Percentiles rank a stretch among this genome's conserved stretches.
phyloP scores from a whole-genome alignment of 768 basidiomycete genomes.

The Suillus subaureus region DNA sequence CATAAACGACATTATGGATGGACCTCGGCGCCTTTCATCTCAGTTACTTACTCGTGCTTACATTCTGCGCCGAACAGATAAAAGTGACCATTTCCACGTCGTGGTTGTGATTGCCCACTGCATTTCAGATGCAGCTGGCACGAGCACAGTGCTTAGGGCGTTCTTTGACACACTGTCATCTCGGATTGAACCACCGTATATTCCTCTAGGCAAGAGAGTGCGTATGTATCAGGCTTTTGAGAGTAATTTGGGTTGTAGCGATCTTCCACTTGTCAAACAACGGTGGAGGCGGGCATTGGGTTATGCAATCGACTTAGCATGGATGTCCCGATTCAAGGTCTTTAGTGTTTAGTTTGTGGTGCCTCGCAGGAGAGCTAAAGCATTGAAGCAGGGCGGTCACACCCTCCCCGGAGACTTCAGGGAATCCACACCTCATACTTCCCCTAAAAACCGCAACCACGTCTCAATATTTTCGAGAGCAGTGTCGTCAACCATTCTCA shows the following conservation, averaged over 20 bases:
- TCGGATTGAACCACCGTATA: constrained; percentile 10
- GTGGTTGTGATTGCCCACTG: constrained; percentile 49
- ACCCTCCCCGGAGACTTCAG: constrained; percentile 47
- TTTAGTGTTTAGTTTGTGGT: neutral
- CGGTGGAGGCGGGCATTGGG: constrained; percentile 52
- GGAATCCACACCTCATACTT: constrained; percentile 36
- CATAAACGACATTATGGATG: constrained; percentile 35
- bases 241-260: constrained; percentile 33
- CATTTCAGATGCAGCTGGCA: constrained; percentile 54
- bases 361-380: constrained; percentile 5
- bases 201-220: constrained; percentile 39
- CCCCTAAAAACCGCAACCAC: constrained; percentile 38
- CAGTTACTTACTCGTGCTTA: constrained; percentile 44
- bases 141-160: constrained; percentile 41
- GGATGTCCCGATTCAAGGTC: constrained; percentile 39
- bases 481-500: constrained; percentile 33
- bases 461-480: constrained; percentile 28
- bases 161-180: constrained; percentile 44
- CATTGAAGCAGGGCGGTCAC: constrained; percentile 51
- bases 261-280: constrained; percentile 34
- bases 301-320: constrained; percentile 35
- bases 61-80: constrained; percentile 43
- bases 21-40: constrained; percentile 40
- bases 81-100: constrained; percentile 39
- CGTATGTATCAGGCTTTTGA: constrained; percentile 44